These are phyloP conservation scores for Tubosaeta sp. DNA, from an alignment of 768 basidiomycete species.

Conservation along the genomic window DNA sequence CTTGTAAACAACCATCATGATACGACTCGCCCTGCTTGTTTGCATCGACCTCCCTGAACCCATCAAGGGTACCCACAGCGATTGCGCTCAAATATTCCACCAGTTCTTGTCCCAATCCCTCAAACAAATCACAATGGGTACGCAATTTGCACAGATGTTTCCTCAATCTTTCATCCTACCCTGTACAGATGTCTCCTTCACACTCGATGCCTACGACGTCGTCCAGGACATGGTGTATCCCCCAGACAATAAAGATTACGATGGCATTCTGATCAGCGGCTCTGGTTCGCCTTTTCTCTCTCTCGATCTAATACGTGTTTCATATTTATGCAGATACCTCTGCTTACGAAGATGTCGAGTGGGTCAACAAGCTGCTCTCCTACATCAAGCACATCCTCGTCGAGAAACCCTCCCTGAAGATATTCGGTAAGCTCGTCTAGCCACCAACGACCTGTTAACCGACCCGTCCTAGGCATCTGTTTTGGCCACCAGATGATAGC, in stretches of 20 bases:
- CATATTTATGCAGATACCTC: slow-evolving; percentile 48
- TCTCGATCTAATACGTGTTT: no score
- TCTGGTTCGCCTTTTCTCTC: slow-evolving; percentile 55
- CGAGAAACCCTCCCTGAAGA: slow-evolving; percentile 54
- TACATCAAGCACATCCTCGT: slow-evolving; percentile 51
- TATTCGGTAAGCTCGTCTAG: slow-evolving; percentile 50
- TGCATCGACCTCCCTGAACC: slow-evolving; percentile 55
- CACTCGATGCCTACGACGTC: slow-evolving; percentile 65
- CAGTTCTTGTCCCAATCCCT: slow-evolving; percentile 39
- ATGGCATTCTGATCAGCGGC: slow-evolving; percentile 76
- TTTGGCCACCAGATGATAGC: slow-evolving; percentile 88
- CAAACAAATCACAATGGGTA: slow-evolving; percentile 1
- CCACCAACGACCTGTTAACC: not conserved
- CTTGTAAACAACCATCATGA: no score
- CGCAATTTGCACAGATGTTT: no score
- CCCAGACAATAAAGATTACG: slow-evolving; percentile 44
- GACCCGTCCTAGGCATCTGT: slow-evolving; percentile 63
- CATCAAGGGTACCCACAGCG: slow-evolving; percentile 45
- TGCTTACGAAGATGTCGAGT: slow-evolving; percentile 71
- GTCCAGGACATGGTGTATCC: slow-evolving; percentile 59
- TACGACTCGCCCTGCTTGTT: slow-evolving; percentile 49
- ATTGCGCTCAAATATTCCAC: slow-evolving; percentile 53
- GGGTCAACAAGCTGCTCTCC: slow-evolving; percentile 67
- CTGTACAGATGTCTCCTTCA: slow-evolving; percentile 33
- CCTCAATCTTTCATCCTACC: no score